Evolutionary conservation across 257 asterid species (phyloP).

Genomic region (Capsicum chinense): DNA sequence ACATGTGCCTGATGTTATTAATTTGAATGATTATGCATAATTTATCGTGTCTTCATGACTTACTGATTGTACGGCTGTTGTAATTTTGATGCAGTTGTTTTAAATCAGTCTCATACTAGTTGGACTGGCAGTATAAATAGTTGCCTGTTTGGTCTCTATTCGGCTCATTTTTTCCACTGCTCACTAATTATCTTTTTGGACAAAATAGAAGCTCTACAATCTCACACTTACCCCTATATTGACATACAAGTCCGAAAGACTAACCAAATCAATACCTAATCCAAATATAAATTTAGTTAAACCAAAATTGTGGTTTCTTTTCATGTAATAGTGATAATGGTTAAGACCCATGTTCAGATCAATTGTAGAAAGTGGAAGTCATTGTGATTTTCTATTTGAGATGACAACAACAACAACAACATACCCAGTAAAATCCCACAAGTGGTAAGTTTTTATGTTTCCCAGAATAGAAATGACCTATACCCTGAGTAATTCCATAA

Average conservation of each 20-base stretch:
- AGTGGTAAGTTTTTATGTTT: neutral
- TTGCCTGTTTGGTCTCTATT: neutral
- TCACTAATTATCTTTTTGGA: neutral
- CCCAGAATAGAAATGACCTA: neutral
- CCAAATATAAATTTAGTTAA: neutral
- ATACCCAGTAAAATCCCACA: no score
- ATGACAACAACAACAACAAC: neutral
- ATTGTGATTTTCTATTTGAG: neutral
- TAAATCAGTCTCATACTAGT: neutral
- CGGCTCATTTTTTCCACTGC: neutral
- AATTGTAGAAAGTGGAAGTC: neutral
- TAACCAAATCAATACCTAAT: neutral
- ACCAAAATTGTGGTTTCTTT: conserved; percentile 13
- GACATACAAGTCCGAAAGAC: neutral
- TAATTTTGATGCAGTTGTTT: neutral
- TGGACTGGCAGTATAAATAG: neutral
- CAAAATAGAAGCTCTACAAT: neutral
- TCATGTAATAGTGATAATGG: neutral
- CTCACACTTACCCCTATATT: neutral
- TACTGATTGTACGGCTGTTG: neutral
- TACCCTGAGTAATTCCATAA: neutral
- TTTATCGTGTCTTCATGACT: neutral
- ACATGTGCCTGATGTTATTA: neutral
- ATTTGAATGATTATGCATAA: neutral
- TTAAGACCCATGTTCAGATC: neutral